These are phyloP conservation scores for Thuja plicata DNA, from an alignment of 83 land plant species.

Conservation along the genomic window DNA sequence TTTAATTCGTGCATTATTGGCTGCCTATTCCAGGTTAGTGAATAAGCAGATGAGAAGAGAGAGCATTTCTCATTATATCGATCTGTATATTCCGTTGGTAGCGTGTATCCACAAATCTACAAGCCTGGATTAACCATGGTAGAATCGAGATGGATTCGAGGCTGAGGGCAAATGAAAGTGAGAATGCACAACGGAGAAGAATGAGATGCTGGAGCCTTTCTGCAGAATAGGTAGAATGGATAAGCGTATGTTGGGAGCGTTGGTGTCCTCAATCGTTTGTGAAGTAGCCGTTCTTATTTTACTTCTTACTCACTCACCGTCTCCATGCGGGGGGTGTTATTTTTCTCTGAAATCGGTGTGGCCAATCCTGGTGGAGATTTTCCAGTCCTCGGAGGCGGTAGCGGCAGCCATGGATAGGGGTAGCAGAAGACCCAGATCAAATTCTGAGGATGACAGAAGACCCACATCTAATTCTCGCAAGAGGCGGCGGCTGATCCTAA, in stretches of 20 bases:
- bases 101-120: too few species aligned
- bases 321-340: neutral
- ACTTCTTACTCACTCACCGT: slow-evolving; percentile 14
- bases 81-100: too few species aligned
- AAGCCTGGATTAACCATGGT: too few species aligned
- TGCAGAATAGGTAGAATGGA: slow-evolving; percentile 12
- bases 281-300: slow-evolving; percentile 28
- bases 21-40: too few species aligned
- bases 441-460: too few species aligned
- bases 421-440: neutral
- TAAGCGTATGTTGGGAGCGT: slow-evolving; percentile 15
- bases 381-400: slow-evolving; percentile 20
- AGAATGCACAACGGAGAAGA: too few species aligned
- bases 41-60: too few species aligned
- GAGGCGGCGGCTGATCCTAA: neutral
- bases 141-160: too few species aligned
- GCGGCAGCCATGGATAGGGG: slow-evolving; percentile 19
- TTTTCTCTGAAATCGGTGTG: neutral
- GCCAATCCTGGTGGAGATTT: slow-evolving; percentile 21
- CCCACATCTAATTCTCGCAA: neutral
- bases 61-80: too few species aligned
- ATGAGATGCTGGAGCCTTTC: too few species aligned
- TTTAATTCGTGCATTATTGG: too few species aligned
- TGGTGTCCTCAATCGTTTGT: slow-evolving; percentile 40
- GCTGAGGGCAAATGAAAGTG: too few species aligned